A percentile compares a stretch with the other conserved stretches of the same genome.
Conservation (phyloP, 805 yeast species). For the Ogataea kodamae region DNA sequence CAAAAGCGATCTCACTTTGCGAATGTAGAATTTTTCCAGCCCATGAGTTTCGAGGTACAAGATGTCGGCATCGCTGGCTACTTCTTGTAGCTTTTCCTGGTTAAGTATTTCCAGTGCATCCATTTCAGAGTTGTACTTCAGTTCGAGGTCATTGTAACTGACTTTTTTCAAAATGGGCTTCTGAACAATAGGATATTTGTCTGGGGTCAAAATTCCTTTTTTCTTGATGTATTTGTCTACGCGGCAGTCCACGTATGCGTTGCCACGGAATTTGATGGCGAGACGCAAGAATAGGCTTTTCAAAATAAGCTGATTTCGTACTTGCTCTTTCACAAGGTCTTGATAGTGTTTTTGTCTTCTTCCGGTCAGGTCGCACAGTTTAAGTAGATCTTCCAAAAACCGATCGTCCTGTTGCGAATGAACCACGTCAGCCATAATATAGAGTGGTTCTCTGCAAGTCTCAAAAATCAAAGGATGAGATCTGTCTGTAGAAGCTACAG, state of each 20-base stretch:
- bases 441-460: slow-evolving; percentile 14
- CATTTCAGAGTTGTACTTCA: slow-evolving; percentile 15
- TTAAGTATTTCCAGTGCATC: slow-evolving; percentile 17
- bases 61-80: slow-evolving; percentile 22
- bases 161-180: slow-evolving; percentile 23
- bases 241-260: slow-evolving; percentile 11
- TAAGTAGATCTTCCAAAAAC: slow-evolving; percentile 19
- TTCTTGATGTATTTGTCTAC: slow-evolving; percentile 18
- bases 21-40: slow-evolving; percentile 13
- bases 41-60: slow-evolving; percentile 17
- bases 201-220: slow-evolving; percentile 13
- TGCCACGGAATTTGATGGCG: slow-evolving; percentile 9
- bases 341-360: slow-evolving; percentile 18
- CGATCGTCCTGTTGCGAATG: slow-evolving; percentile 22
- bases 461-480: slow-evolving; percentile 29
- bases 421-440: slow-evolving; percentile 14
- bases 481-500: slow-evolving; percentile 21
- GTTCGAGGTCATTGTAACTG: slow-evolving; percentile 11
- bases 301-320: slow-evolving; percentile 11
- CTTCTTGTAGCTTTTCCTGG: slow-evolving; percentile 16
- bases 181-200: slow-evolving; percentile 21
- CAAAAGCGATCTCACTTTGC: slow-evolving; percentile 10
- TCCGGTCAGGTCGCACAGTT: slow-evolving; percentile 26
- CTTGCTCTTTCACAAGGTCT: slow-evolving; percentile 8
- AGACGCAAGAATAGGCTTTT: slow-evolving; percentile 12